A percentile compares a stretch with the other conserved stretches of the same genome.
phyloP scores from a whole-genome alignment of 2,329 filamentous ascomycete genomes.

The Zopfia rhizophila region DNA sequence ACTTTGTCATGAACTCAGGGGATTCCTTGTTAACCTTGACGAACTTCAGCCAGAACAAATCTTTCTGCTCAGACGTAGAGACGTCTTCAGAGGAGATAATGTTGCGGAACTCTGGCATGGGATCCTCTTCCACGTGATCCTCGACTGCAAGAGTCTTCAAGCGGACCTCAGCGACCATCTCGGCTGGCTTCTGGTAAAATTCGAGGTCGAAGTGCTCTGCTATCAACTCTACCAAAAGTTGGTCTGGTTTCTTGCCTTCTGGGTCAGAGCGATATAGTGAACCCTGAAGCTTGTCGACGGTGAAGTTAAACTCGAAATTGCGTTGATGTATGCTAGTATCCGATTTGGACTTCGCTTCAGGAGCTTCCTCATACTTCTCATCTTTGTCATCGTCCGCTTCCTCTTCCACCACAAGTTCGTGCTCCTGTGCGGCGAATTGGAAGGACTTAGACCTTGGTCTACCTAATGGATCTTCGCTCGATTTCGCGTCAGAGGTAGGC shows the following conservation, averaged over 20 bases:
- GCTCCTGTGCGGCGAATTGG: conserved; percentile 75
- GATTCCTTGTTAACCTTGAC: conserved; percentile 89
- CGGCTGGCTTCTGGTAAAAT: conserved; percentile 87
- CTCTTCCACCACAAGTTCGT: conserved; percentile 82
- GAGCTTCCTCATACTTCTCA: conserved; percentile 74
- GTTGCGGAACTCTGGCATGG: conserved; percentile 91
- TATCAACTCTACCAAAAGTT: conserved; percentile 87
- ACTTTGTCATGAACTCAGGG: conserved; percentile 90
- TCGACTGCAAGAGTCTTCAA: conserved; percentile 89
- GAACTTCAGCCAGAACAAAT: conserved; percentile 90
- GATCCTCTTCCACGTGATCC: conserved; percentile 90
- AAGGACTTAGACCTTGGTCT: conserved; percentile 76
- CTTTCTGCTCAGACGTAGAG: conserved; percentile 74
- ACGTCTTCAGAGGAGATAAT: conserved; percentile 92
- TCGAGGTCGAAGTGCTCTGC: conserved; percentile 89
- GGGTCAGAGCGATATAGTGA: conserved; percentile 90
- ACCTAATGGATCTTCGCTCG: conserved; percentile 50
- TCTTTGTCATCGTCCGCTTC: conserved; percentile 71
- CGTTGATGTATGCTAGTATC: conserved; percentile 79
- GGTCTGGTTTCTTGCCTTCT: conserved; percentile 77
- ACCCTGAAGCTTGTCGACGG: conserved; percentile 91
- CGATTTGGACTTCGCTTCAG: conserved; percentile 63
- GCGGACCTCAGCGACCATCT: conserved; percentile 92
- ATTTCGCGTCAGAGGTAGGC: conserved; percentile 40
- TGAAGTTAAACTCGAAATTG: conserved; percentile 96